These are phyloP conservation scores for Penicillium occitanis DNA, from an alignment of 2,329 filamentous ascomycete species.

Conservation along the genomic window DNA sequence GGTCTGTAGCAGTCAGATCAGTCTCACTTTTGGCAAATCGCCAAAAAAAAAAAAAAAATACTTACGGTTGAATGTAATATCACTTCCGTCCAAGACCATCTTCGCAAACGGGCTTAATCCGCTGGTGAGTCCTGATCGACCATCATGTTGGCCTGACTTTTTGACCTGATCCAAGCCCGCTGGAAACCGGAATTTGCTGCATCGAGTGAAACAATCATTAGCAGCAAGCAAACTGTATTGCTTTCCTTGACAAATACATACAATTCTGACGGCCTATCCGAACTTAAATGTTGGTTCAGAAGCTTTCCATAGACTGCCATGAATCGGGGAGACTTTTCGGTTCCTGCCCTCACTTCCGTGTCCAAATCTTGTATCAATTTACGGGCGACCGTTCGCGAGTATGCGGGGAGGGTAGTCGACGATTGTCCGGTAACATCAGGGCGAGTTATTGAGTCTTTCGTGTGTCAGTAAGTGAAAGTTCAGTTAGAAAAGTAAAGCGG, in stretches of 20 bases:
- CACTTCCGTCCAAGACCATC: constrained; percentile 53
- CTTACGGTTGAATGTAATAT: constrained; percentile 48
- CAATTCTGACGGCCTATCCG: constrained; percentile 58
- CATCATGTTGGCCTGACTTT: constrained; percentile 24
- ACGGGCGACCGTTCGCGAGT: constrained; percentile 53
- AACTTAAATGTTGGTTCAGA: constrained; percentile 69
- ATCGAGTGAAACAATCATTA: constrained; percentile 1
- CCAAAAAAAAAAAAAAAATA: not conserved
- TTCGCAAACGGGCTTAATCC: constrained; percentile 55
- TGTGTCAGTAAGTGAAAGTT: constrained; percentile 28
- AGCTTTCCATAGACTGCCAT: constrained; percentile 69
- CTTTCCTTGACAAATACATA: constrained; percentile 27
- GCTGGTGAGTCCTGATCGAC: constrained; percentile 26
- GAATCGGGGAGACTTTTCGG: constrained; percentile 60
- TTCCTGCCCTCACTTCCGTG: constrained; percentile 62
- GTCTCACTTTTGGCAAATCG: not conserved
- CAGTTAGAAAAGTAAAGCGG: constrained; percentile 19
- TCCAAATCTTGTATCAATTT: constrained; percentile 67
- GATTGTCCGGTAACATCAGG: constrained; percentile 45
- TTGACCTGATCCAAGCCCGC: constrained; percentile 26
- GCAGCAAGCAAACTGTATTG: not conserved
- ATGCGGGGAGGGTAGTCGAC: constrained; percentile 41
- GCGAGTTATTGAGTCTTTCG: constrained; percentile 42
- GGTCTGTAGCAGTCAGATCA: constrained; percentile 31
- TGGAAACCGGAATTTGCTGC: constrained; percentile 47